These are phyloP conservation scores for Lasiosphaeria miniovina DNA, from an alignment of 495 filamentous ascomycete genomes.

Conservation along the genomic window DNA sequence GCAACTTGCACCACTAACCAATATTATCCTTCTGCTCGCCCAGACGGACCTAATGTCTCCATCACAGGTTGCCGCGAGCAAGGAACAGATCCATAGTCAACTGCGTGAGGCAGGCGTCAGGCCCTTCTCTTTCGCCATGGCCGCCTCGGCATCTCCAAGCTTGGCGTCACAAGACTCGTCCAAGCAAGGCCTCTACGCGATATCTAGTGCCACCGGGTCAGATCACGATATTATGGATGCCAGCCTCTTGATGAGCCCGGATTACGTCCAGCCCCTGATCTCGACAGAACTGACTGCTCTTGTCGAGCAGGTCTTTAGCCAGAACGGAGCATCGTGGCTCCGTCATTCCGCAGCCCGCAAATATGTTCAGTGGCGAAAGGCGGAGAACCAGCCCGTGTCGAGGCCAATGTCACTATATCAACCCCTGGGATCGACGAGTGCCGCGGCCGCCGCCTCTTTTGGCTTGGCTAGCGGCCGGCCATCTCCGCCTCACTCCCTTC, in stretches of 20 bases:
- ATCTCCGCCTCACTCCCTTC: too few species aligned
- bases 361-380: slow-evolving; percentile 64
- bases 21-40: slow-evolving; percentile 80
- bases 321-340: slow-evolving; percentile 79
- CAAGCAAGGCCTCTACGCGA: slow-evolving; percentile 60
- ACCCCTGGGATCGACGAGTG: too few species aligned
- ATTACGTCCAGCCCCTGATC: slow-evolving; percentile 83
- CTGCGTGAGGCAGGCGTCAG: slow-evolving; percentile 60
- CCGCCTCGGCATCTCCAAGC: slow-evolving; percentile 12
- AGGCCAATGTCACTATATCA: too few species aligned
- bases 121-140: slow-evolving; percentile 63
- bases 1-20: slow-evolving; percentile 72
- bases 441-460: too few species aligned
- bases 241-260: slow-evolving; percentile 87
- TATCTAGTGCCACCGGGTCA: slow-evolving; percentile 72
- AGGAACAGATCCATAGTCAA: slow-evolving; percentile 58
- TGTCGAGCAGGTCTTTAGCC: slow-evolving; percentile 71
- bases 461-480: too few species aligned
- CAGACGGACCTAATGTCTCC: slow-evolving; percentile 68
- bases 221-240: slow-evolving; percentile 94
- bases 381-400: too few species aligned
- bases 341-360: slow-evolving; percentile 85
- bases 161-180: slow-evolving; percentile 24
- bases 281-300: slow-evolving; percentile 71
- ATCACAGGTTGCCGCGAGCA: slow-evolving; percentile 58